Base-by-base conservation (phyloP, 805 yeast species). In the Nakazawaea wyomingensis region DNA sequence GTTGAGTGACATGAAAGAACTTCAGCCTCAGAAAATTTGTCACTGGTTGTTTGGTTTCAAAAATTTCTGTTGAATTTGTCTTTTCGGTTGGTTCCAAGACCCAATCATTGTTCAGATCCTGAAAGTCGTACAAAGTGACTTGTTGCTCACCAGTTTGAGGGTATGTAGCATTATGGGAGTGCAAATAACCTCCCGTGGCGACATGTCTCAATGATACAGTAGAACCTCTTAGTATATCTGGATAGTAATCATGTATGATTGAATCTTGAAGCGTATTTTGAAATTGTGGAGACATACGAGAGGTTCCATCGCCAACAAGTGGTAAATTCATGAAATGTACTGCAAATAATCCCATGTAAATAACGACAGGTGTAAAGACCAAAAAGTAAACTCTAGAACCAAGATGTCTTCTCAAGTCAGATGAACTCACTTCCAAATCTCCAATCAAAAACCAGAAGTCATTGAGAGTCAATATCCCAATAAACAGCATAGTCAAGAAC, bases 131-230 rank as follows among this genome's bases (percentile, higher is more conserved):
- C 39, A 86, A 67, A 0, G 96, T 78, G 18, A 91, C 87, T 60
- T 86, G 91, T 60, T 88, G 96, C 55, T 82, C 81, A 18, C 72
- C 62, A 1, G 88, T 72, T 2, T 74, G 61, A 39, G 76, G 75
- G 60, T 85, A 88, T 4, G 66, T 60, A 52, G 66, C 71, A 34
- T 74, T 66, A 59, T 87, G 91, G 1, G 96, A 85, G 60, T 88
- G 95, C 48, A 91, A 65, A 58, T 87, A 91, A 1, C 82, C 82
- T 17, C 93, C 95, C 1, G 86, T 78, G 43, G 76, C 71, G 21
- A 64, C 56, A 59, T 91, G 96, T 49, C 91, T 81, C 26, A 91
- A 50, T 16, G 85, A 75, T 19, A 91, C 71, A 0, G 76, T 68
- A 36, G 90, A 76, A 9, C 96, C 96, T 59, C 66, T 80, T 8